Percentiles rank a stretch among this genome's conserved stretches.
These are phyloP conservation scores for Pseudoneurospora amorphoporcata DNA, from an alignment of 495 filamentous ascomycete genomes.

Conservation along the genomic window DNA sequence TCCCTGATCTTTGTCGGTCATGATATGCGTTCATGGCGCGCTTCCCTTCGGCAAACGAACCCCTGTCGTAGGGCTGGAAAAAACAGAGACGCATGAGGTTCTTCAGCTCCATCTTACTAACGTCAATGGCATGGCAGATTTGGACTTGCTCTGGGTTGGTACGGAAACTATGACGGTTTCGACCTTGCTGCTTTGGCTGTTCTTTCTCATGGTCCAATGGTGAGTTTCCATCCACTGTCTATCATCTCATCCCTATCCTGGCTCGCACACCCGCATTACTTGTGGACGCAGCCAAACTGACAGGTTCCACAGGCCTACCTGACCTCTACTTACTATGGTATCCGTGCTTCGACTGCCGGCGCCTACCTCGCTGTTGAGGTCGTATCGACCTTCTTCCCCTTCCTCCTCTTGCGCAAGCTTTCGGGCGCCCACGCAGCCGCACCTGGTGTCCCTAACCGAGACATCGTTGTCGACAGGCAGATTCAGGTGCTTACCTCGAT, in stretches of 20 bases:
- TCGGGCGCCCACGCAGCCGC: slow-evolving; percentile 50
- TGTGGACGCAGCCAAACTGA: slow-evolving; percentile 7
- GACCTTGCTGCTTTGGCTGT: slow-evolving; percentile 60
- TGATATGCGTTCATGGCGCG: background rate
- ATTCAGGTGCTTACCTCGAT: slow-evolving; percentile 54
- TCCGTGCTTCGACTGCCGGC: slow-evolving; percentile 47
- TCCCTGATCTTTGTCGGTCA: background rate
- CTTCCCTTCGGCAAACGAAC: background rate
- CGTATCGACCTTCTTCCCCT: slow-evolving; percentile 56
- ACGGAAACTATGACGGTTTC: slow-evolving; percentile 56
- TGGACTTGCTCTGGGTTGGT: slow-evolving; percentile 63
- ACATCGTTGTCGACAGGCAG: slow-evolving; percentile 54
- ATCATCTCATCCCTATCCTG: background rate
- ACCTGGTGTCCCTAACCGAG: slow-evolving; percentile 51
- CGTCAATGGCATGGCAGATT: slow-evolving; percentile 30
- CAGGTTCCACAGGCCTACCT: slow-evolving; percentile 46
- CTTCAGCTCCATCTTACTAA: slow-evolving; percentile 22
- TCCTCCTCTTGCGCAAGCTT: slow-evolving; percentile 55
- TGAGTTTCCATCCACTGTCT: slow-evolving; percentile 21
- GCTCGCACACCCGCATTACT: background rate
- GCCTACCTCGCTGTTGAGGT: slow-evolving; percentile 53
- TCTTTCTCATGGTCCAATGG: slow-evolving; percentile 59
- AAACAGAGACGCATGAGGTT: slow-evolving; percentile 1
- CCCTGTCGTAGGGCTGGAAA: slow-evolving; percentile 10
- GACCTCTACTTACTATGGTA: slow-evolving; percentile 60